Percentiles rank a stretch among this genome's conserved stretches.
These are phyloP conservation scores for Hymenoscyphus salicellus DNA, from an alignment of 2,329 filamentous ascomycete species.

Conservation along the genomic window DNA sequence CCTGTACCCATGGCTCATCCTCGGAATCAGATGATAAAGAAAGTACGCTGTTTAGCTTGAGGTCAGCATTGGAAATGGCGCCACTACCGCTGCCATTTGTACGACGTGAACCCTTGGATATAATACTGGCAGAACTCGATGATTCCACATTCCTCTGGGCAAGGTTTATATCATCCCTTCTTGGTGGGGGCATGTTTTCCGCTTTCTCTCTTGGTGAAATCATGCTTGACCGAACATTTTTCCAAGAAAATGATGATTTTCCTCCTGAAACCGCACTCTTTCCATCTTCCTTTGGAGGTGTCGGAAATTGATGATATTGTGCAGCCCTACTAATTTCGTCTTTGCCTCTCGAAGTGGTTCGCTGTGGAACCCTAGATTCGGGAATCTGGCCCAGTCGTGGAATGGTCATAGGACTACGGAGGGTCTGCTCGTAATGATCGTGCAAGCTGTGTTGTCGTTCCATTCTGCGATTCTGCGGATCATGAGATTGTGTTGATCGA, in stretches of 20 bases:
- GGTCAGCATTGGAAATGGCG: conserved; percentile 30
- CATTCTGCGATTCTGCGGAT: conserved; percentile 16
- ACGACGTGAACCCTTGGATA: conserved; percentile 32
- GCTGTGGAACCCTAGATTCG: conserved; percentile 25
- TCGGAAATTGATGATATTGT: conserved; percentile 2
- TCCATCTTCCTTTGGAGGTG: not conserved
- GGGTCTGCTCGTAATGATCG: conserved; percentile 31
- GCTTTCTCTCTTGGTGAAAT: conserved; percentile 19
- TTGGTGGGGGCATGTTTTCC: conserved; percentile 2
- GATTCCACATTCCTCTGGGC: conserved; percentile 4
- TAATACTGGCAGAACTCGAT: conserved; percentile 33
- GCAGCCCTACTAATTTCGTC: conserved; percentile 1
- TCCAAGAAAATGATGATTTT: conserved; percentile 30
- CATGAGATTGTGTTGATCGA: conserved; percentile 24
- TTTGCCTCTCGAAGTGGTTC: not conserved
- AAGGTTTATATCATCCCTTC: not conserved
- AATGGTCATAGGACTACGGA: conserved; percentile 15
- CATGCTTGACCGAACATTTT: conserved; percentile 29
- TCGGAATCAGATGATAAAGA: conserved; percentile 36
- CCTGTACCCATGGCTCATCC: conserved; percentile 23
- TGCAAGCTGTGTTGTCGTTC: conserved; percentile 23
- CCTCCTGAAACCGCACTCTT: conserved; percentile 8
- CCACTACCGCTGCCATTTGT: conserved; percentile 28
- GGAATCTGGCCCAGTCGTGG: conserved; percentile 30
- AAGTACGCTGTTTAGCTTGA: conserved; percentile 34